Evolutionary conservation across 108 stramenopile genomes (phyloP).

Genomic region (Chaetoceros tenuissimus): DNA sequence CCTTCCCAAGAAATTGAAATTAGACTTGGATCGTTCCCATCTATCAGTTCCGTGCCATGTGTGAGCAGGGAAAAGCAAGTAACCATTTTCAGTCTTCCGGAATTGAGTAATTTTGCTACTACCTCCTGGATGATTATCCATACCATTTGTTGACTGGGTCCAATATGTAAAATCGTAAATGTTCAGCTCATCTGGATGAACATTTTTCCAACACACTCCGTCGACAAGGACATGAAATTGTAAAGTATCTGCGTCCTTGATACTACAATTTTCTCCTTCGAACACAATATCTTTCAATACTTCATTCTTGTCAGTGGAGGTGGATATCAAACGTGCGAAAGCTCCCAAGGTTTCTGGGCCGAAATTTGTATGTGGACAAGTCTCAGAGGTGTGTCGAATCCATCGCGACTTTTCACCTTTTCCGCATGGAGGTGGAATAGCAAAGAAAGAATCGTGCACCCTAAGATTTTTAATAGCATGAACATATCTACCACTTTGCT

Average conservation of each 20-base stretch:
- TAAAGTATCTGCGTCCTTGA: neutral
- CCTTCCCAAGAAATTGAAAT: too few relatives aligned
- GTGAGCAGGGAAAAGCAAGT: too few relatives aligned
- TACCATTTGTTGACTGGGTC: conserved; percentile 3
- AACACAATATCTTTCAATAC: neutral
- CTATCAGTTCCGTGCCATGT: too few relatives aligned
- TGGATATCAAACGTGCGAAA: neutral
- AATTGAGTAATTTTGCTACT: too few relatives aligned
- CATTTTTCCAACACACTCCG: conserved; percentile 25
- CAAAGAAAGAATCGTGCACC: conserved; percentile 5
- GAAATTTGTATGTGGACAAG: neutral
- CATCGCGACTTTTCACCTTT: conserved; percentile 12
- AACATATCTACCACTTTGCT: neutral
- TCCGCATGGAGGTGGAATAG: conserved; percentile 5
- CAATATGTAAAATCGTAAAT: conserved; percentile 56
- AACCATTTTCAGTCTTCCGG: too few relatives aligned
- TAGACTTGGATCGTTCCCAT: too few relatives aligned
- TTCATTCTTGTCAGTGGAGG: neutral
- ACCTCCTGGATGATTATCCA: conserved; percentile 17
- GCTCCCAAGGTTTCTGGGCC: neutral
- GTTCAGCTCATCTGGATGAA: conserved; percentile 36
- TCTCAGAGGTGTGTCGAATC: neutral
- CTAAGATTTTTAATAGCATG: conserved; percentile 18
- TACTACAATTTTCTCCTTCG: neutral
- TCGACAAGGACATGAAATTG: conserved; percentile 10